phyloP scores from a whole-genome alignment of 2,329 filamentous ascomycete genomes.

The Septoria linicola region DNA sequence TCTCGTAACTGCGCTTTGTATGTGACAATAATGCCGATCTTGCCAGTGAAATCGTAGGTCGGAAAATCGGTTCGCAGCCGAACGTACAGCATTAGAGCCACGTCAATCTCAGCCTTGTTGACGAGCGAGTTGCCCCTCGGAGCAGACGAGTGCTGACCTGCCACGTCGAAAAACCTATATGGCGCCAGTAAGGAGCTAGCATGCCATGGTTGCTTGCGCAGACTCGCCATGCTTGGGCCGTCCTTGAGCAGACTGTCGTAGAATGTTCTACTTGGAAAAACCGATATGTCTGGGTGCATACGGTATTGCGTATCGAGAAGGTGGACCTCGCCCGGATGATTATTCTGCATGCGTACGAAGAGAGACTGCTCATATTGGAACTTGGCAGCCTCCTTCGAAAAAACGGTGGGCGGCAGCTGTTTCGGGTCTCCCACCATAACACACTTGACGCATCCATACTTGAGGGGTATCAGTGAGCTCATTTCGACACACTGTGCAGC shows the following conservation, averaged over 20 bases:
- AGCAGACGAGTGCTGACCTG: constrained; percentile 81
- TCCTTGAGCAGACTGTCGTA: constrained; percentile 87
- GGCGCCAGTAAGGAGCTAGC: constrained; percentile 76
- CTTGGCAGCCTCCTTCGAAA: constrained; percentile 86
- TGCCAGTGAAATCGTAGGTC: constrained; percentile 55
- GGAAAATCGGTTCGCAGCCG: constrained; percentile 72
- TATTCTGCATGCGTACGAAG: constrained; percentile 97
- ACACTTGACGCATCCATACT: constrained; percentile 95
- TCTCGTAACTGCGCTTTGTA: constrained; percentile 91
- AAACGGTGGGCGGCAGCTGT: constrained; percentile 90
- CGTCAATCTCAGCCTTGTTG: constrained; percentile 81
- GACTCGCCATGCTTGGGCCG: constrained; percentile 68
- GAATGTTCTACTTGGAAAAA: constrained; percentile 86
- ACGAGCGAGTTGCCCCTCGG: constrained; percentile 82
- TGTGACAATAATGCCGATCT: constrained; percentile 95
- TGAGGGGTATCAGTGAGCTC: constrained; percentile 91
- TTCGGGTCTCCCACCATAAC: constrained; percentile 97
- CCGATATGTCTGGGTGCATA: constrained; percentile 96
- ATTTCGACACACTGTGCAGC: constrained; percentile 97
- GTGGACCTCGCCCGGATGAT: constrained; percentile 83
- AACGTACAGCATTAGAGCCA: constrained; percentile 81
- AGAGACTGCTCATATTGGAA: constrained; percentile 97
- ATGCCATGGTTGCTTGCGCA: constrained; percentile 84
- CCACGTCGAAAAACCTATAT: constrained; percentile 95
- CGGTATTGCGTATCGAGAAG: constrained; percentile 97